Evolutionary conservation across 768 basidiomycete species (phyloP), one percentile per base, ranked within the genome.

Genomic region (Baorangia bicolor): DNA sequence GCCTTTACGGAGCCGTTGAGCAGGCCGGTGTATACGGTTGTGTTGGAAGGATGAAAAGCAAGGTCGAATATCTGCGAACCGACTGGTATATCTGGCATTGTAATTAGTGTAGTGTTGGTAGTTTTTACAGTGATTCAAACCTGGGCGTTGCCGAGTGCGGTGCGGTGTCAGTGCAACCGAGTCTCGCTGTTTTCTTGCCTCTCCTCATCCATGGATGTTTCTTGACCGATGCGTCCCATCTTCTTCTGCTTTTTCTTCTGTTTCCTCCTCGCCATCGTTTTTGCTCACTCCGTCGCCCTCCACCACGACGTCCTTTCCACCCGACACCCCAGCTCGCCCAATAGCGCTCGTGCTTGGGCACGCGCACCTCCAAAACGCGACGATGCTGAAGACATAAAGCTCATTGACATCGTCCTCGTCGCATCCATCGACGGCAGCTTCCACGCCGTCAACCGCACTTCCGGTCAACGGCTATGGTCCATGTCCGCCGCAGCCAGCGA

Each of bases 391-490:
- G 83, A 88, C 53, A 76, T 85, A 20, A 80, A 87, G 47, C 74
- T 96, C 12, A 71, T 94, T 56, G 89, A 96, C 64, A 81, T 91
- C 51, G 89, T 97, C 27, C 83, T 99, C 18, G 82, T 96, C 12
- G 92, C 94, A 1, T 94, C 94, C 8, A 86, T 99, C 27, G 95
- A 98, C 73, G 96, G 96, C 25, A 92, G 87, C 55, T 86, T 99
- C 33, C 95, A 98, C 76, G 97, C 94, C 0, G 78, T 98, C 60
- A 94, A 96, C 66, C 78, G 96, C 57, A 86, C 88, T 0, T 87
- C 88, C 0, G 96, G 96, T 0, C 81, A 81, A 16, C 78, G 83
- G 10, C 76, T 94, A 0, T 99, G 96, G 96, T 93, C 92, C 34
- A 90, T 94, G 86, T 81, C 86, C 9, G 81, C 86, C 16, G 79